Conservation (phyloP, 306 rosid species). For the Pueraria montana region DNA sequence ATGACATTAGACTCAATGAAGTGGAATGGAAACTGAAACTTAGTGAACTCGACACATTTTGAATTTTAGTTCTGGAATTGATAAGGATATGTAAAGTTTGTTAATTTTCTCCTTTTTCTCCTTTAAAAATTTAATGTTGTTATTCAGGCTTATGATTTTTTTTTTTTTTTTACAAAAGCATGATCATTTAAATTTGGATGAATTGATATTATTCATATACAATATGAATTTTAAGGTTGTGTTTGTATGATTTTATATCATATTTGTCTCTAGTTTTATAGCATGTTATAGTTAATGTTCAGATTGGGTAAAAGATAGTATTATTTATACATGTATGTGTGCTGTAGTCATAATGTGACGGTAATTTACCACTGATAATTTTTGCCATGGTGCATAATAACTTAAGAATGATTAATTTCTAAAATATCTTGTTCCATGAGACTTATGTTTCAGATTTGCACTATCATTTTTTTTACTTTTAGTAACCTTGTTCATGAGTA, state of each 20-base stretch:
- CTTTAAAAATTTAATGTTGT: background rate
- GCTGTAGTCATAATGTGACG: conserved; percentile 23
- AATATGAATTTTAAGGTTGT: background rate
- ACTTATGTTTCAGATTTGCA: background rate
- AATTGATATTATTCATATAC: background rate
- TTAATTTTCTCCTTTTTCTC: too few species aligned
- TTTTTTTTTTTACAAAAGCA: background rate
- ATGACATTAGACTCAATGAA: conserved; percentile 4
- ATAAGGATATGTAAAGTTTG: conserved; percentile 1
- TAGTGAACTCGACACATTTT: background rate
- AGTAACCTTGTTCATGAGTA: background rate
- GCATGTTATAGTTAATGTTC: background rate
- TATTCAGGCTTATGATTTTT: background rate
- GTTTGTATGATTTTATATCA: conserved; percentile 12
- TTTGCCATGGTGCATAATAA: background rate
- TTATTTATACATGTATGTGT: background rate
- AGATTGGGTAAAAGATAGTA: conserved; percentile 3
- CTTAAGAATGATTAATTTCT: conserved; percentile 21
- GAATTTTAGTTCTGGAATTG: conserved; percentile 18
- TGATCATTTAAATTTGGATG: conserved; percentile 23
- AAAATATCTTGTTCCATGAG: background rate
- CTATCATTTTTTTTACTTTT: background rate
- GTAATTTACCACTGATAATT: background rate
- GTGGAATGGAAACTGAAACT: conserved; percentile 14
- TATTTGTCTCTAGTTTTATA: background rate